Evolutionary conservation across 495 filamentous ascomycete species (phyloP), one percentile per base, ranked within the genome.

Genomic region (Tuber indicum): DNA sequence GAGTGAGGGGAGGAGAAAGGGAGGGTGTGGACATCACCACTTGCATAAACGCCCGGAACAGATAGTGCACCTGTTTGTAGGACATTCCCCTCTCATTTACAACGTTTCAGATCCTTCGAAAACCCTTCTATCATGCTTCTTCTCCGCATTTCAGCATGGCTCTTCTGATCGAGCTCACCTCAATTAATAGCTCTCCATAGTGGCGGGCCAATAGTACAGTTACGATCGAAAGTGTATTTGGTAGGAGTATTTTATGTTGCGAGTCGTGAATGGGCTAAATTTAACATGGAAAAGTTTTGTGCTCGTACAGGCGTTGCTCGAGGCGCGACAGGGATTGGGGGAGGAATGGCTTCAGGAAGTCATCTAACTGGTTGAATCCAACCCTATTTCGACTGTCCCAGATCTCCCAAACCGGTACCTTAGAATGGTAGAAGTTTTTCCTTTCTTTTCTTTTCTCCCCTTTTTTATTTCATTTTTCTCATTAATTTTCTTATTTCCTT

Each of bases 111-210:
- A 76, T 70, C n/a, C n/a, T 74, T 78, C 72, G 75, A 62, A 72
- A 74, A 73, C 71, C 77, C 77, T 78, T 78, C 75, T 49, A 75
- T 69, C 41, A 45, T 74, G 75, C 71, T 75, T 73, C 70, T 74
- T 79, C 77, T 72, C 36, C 71, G 42, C 52, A 45, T 73, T 70
- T 73, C 26, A 70, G 75, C 75, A 36, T 39, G 46, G 46, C 41
- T 26, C 70, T 72, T 21, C n/a, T 23, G 58, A 32, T 58, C 26
- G n/a, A 66, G n/a, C 39, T 74, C 72, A 45, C 66, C 46, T 26
- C 46, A 74, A 69, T 32, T 14, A 52, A 41, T 39, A 26, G 44
- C 70, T 74, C 43, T 14, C 43, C 19, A 71, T 44, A 71, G 19
- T 73, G 58, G 44, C 9, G 58, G 73, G 39, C 43, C 43, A 58